Evolutionary conservation across 2,329 filamentous ascomycete genomes (phyloP).

Genomic region (Blastomyces emzantsi): DNA sequence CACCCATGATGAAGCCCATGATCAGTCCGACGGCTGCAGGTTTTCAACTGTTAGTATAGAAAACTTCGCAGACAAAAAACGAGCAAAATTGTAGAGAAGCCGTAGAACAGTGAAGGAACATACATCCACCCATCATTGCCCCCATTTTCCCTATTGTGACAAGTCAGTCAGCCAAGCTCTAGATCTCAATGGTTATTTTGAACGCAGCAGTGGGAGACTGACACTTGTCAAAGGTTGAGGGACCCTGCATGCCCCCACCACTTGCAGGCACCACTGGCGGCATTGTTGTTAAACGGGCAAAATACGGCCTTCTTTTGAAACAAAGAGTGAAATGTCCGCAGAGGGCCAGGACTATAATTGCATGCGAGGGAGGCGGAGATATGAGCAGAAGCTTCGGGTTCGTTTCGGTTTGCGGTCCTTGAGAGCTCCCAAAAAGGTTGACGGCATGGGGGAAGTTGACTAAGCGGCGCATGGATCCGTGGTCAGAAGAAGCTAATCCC

Average conservation of each 20-base stretch:
- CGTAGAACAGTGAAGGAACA: constrained; percentile 32
- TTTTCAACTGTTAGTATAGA: constrained; percentile 8
- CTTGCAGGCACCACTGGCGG: constrained; percentile 48
- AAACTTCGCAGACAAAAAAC: constrained; percentile 3
- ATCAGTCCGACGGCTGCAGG: constrained; percentile 77
- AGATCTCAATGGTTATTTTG: constrained; percentile 24
- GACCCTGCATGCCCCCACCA: constrained; percentile 44
- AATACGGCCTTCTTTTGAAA: neutral
- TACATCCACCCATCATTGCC: constrained; percentile 97
- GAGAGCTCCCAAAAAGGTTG: neutral
- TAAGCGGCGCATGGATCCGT: neutral
- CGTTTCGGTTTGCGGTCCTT: neutral
- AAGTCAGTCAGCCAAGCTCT: constrained; percentile 23
- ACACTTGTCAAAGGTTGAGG: constrained; percentile 65
- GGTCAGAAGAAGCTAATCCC: neutral
- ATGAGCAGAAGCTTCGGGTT: neutral
- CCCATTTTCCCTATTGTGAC: constrained; percentile 78
- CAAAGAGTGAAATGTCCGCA: neutral
- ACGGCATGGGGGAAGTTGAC: neutral
- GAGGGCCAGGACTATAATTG: neutral
- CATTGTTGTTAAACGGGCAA: constrained; percentile 35
- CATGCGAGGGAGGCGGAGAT: neutral
- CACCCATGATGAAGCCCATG: constrained; percentile 97
- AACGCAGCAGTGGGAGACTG: constrained; percentile 26
- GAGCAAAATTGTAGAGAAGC: neutral